Base-by-base conservation (phyloP, 371 early-diverging fungal genomes). In the Massospora cicadina region DNA sequence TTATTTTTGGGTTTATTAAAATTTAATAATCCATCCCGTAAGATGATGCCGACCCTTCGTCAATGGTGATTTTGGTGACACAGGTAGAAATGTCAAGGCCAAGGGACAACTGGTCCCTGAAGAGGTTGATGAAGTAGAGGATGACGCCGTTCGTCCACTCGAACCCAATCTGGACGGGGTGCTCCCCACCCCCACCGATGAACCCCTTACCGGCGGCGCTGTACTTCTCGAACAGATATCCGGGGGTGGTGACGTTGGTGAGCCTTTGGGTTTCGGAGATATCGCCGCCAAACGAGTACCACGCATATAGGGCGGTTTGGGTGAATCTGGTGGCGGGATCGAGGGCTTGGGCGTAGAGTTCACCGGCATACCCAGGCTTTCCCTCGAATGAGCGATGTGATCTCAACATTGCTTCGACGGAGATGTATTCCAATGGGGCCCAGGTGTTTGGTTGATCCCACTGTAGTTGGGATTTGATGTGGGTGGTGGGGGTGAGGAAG, bases 361-460 rank as follows among this genome's bases (percentile, higher is more conserved):
- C 5, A 1, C 68, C 58, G 23, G 23, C 33, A 21, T 56, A 26
- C 17, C 10, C 10, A 26, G 23, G 5, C 5, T 2, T 2, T 21
- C 2, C 57, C 2, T 2, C 23, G 24, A 56, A 21, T 5, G 7
- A 26, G 57, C 26, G 23, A 24, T 26, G 21, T 2, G 27, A 21
- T 1, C 21, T 2, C 21, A 64, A 2, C 25, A 64, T 33, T 3
- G 28, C 33, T 17, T 29, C 55, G 61, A 82, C 76, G 10, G 79
- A 66, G 25, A 79, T 73, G 67, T 80, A 79, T 17, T 75, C 71
- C 29, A 79, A 71, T 13, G 81, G 81, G 24, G 81, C 78, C 91
- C 91, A 93, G 23, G 79, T 86, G 70, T 88, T 88, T 0, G 92
- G 94, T 65, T 75, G 85, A 68, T 91, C 94, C 94, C 94, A 93